A percentile compares a stretch with the other conserved stretches of the same genome.
These are phyloP conservation scores for Phaeosphaeria sp. DNA, from an alignment of 2,329 filamentous ascomycete species.

Conservation along the genomic window DNA sequence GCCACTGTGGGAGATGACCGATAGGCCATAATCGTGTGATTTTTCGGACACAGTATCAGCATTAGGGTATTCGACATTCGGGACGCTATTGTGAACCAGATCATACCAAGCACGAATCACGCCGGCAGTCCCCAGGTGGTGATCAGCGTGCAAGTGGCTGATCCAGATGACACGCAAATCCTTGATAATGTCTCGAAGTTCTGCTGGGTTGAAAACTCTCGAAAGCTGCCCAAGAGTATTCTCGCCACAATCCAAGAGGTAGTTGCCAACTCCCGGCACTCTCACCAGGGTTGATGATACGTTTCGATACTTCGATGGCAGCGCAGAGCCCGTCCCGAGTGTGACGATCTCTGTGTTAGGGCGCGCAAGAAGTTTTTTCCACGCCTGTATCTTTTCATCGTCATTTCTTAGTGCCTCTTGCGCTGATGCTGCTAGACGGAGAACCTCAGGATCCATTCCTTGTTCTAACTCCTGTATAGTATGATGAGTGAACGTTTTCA, in stretches of 20 bases:
- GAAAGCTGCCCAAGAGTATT: constrained; percentile 87
- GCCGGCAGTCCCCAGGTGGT: constrained; percentile 84
- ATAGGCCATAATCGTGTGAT: constrained; percentile 28
- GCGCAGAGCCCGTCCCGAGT: constrained; percentile 87
- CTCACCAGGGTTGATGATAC: constrained; percentile 87
- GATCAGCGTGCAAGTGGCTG: constrained; percentile 94
- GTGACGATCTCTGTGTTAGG: constrained; percentile 82
- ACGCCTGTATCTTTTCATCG: constrained; percentile 55
- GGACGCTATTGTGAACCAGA: constrained; percentile 56
- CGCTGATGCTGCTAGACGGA: constrained; percentile 59
- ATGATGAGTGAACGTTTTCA: constrained; percentile 46
- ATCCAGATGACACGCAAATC: constrained; percentile 88
- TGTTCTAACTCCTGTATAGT: constrained; percentile 54
- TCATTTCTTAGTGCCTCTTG: constrained; percentile 43
- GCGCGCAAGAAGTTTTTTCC: constrained; percentile 72
- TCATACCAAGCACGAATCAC: constrained; percentile 83
- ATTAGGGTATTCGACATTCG: constrained; percentile 26
- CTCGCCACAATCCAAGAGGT: constrained; percentile 90
- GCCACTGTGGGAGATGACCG: constrained; percentile 70
- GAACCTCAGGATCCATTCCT: constrained; percentile 55
- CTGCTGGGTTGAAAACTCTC: constrained; percentile 70
- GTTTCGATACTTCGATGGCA: constrained; percentile 93
- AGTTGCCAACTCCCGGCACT: constrained; percentile 84
- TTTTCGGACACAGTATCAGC: constrained; percentile 46
- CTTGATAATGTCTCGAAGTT: constrained; percentile 73